Percentiles rank a stretch among this genome's conserved stretches.
These are phyloP conservation scores for Paspalum vaginatum DNA, from an alignment of 176 grass and related monocot genomes.

Conservation along the genomic window DNA sequence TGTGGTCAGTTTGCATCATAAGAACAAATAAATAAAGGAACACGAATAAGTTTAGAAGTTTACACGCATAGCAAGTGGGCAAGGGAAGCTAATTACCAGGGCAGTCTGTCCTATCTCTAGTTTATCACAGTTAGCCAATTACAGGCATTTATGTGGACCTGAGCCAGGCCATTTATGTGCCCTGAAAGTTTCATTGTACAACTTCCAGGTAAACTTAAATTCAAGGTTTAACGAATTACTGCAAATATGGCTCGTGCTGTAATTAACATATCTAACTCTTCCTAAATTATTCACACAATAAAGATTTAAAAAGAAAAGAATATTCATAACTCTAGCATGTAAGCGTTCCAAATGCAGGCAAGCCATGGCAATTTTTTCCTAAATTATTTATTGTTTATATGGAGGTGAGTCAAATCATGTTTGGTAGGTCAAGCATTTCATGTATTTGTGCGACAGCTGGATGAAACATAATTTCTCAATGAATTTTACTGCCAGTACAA, in stretches of 20 bases:
- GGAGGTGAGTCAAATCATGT: background rate
- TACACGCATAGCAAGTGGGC: no score
- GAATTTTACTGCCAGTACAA: constrained; percentile 1
- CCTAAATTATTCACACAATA: background rate
- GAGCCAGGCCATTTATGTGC: background rate
- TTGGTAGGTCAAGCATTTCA: background rate
- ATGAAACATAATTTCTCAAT: background rate
- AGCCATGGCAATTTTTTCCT: background rate
- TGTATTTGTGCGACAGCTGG: background rate
- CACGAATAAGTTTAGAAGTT: background rate
- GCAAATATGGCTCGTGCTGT: background rate
- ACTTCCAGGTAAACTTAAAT: background rate
- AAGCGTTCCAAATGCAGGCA: background rate
- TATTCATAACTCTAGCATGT: background rate
- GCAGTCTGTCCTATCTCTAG: background rate
- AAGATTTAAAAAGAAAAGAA: background rate
- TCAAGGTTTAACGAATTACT: background rate
- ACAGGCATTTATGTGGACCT: background rate
- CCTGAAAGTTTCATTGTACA: background rate
- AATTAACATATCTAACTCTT: background rate
- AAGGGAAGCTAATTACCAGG: no score
- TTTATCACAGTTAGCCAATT: background rate
- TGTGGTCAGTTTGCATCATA: background rate
- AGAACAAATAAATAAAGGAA: background rate
- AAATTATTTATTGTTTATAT: background rate